phyloP scores from a whole-genome alignment of 1,139 yeast species.

The Nadsonia starkeyi-henricii region DNA sequence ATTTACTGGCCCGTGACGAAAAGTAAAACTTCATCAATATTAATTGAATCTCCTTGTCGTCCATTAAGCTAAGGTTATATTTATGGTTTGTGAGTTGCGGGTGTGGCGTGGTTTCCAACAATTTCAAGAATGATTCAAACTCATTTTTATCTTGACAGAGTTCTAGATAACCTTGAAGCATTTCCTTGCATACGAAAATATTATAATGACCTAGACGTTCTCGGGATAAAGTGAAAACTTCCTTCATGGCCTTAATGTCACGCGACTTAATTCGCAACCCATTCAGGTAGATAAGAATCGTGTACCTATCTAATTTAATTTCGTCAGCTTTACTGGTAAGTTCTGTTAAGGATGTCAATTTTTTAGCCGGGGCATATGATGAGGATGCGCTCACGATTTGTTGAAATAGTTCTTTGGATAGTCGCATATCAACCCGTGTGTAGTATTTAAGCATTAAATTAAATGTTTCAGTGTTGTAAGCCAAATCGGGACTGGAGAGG shows the following conservation, averaged over 20 bases:
- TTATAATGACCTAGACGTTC: background rate
- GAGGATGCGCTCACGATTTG: background rate
- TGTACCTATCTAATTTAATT: background rate
- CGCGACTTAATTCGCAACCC: background rate
- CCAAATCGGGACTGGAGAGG: background rate
- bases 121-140: background rate
- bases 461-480: background rate
- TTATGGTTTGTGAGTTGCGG: background rate
- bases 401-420: background rate
- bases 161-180: background rate
- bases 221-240: background rate
- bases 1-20: background rate
- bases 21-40: background rate
- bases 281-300: background rate
- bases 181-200: background rate
- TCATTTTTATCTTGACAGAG: background rate
- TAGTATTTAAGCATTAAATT: background rate
- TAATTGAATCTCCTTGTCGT: background rate
- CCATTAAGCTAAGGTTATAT: background rate
- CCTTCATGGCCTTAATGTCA: background rate
- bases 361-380: background rate
- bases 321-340: background rate
- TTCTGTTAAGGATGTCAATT: background rate
- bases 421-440: background rate
- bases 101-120: background rate